These are phyloP conservation scores for Scedosporium aurantiacum DNA, from an alignment of 2,329 filamentous ascomycete genomes.

Conservation along the genomic window DNA sequence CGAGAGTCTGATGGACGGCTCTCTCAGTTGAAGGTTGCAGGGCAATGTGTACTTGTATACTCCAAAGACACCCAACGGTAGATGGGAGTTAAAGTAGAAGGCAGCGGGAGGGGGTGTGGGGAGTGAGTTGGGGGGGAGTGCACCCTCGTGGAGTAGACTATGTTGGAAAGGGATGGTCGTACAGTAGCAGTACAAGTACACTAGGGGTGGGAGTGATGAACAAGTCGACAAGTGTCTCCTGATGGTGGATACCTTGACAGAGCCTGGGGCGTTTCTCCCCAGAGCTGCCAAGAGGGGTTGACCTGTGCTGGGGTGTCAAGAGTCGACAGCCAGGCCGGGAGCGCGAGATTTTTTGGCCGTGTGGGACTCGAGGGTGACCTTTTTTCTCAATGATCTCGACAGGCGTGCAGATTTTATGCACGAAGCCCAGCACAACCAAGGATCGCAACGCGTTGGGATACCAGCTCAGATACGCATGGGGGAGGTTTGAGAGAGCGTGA, in stretches of 20 bases:
- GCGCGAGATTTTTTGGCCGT: background rate
- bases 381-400: background rate
- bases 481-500: background rate
- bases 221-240: slow-evolving; percentile 3
- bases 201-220: background rate
- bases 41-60: slow-evolving; percentile 37
- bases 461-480: background rate
- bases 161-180: background rate
- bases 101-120: background rate
- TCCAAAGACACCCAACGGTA: background rate
- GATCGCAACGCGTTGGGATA: background rate
- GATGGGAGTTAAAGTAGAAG: background rate
- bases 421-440: background rate
- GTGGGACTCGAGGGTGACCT: background rate
- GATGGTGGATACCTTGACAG: slow-evolving; percentile 4
- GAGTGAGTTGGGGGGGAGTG: background rate
- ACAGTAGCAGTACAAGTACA: slow-evolving; percentile 1
- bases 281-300: background rate
- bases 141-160: background rate
- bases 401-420: slow-evolving; percentile 1
- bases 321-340: background rate
- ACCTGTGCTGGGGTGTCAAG: background rate
- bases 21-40: slow-evolving; percentile 25
- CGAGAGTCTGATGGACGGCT: slow-evolving; percentile 17
- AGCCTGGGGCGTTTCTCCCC: background rate